Conservation (phyloP, 2,329 filamentous ascomycete genomes). For the Cercospora canescens region DNA sequence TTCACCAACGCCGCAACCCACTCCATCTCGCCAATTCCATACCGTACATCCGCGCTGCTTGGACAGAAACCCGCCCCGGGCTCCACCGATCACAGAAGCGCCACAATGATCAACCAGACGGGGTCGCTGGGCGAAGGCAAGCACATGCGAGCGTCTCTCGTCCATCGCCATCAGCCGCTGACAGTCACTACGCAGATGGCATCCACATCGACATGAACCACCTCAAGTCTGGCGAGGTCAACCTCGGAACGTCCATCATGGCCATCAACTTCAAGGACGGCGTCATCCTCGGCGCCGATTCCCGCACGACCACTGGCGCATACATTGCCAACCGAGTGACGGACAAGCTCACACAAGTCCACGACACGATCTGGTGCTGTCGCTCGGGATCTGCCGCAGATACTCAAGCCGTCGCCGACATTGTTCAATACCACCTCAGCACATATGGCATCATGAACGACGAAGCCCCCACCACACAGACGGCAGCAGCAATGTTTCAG, state of each 20-base stretch:
- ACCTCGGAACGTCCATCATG: conserved; percentile 99
- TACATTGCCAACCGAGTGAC: conserved; percentile 99
- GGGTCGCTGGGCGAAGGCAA: conserved; percentile 45
- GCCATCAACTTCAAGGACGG: conserved; percentile 98
- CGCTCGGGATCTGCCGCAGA: conserved; percentile 96
- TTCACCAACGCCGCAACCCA: conserved; percentile 4
- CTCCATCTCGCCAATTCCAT: background rate
- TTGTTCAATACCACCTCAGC: conserved; percentile 93
- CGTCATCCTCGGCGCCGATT: conserved; percentile 96
- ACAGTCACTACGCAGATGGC: conserved; percentile 68
- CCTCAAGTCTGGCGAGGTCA: conserved; percentile 98
- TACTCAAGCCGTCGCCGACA: conserved; percentile 96
- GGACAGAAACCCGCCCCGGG: background rate
- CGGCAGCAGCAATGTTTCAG: conserved; percentile 93
- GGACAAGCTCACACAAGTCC: conserved; percentile 97
- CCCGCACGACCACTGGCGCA: conserved; percentile 92
- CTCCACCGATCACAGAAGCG: conserved; percentile 10
- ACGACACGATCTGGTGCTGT: conserved; percentile 99
- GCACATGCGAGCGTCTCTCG: background rate
- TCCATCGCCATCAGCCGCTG: conserved; percentile 13
- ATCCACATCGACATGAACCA: conserved; percentile 99
- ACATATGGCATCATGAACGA: conserved; percentile 90
- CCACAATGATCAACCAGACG: conserved; percentile 38
- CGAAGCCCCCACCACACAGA: conserved; percentile 89
- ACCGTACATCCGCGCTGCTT: background rate